These are phyloP conservation scores for Paralagenidium karlingii DNA, from an alignment of 352 stramenopile species.

Conservation along the genomic window DNA sequence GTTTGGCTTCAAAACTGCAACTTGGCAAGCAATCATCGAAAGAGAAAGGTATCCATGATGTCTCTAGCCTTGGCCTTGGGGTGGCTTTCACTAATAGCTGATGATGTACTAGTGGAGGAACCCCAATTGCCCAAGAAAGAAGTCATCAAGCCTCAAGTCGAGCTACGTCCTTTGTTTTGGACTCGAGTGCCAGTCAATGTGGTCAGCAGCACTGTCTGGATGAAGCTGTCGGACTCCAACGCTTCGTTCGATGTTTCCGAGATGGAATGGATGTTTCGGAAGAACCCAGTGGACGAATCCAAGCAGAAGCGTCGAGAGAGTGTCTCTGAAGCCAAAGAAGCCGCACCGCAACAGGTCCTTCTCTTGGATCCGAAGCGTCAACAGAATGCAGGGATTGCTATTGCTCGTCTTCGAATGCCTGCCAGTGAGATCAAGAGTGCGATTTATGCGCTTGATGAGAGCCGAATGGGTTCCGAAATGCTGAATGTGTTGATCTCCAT, in stretches of 20 bases:
- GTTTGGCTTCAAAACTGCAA: slow-evolving; percentile 33
- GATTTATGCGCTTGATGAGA: slow-evolving; percentile 71
- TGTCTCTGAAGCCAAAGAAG: slow-evolving; percentile 13
- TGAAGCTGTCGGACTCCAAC: slow-evolving; percentile 64
- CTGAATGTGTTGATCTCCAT: slow-evolving; percentile 83
- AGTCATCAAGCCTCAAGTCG: slow-evolving; percentile 74
- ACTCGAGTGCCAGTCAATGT: slow-evolving; percentile 78
- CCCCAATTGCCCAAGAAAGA: slow-evolving; percentile 77
- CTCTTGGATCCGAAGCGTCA: slow-evolving; percentile 94
- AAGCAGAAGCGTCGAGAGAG: slow-evolving; percentile 44
- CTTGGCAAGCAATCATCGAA: too few species aligned
- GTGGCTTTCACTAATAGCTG: neutral
- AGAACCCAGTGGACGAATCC: slow-evolving; percentile 39
- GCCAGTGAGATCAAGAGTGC: slow-evolving; percentile 74
- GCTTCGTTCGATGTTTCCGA: slow-evolving; percentile 58
- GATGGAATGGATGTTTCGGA: slow-evolving; percentile 85
- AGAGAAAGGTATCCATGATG: neutral
- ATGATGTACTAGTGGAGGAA: slow-evolving; percentile 17
- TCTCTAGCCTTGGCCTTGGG: neutral
- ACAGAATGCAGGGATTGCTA: slow-evolving; percentile 97
- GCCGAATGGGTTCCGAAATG: slow-evolving; percentile 63
- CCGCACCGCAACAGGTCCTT: slow-evolving; percentile 50
- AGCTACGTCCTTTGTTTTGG: slow-evolving; percentile 83
- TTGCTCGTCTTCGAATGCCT: slow-evolving; percentile 92
- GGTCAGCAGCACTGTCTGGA: slow-evolving; percentile 78